Conservation (phyloP, 495 filamentous ascomycete species). For the Tuber umbilicatum region DNA sequence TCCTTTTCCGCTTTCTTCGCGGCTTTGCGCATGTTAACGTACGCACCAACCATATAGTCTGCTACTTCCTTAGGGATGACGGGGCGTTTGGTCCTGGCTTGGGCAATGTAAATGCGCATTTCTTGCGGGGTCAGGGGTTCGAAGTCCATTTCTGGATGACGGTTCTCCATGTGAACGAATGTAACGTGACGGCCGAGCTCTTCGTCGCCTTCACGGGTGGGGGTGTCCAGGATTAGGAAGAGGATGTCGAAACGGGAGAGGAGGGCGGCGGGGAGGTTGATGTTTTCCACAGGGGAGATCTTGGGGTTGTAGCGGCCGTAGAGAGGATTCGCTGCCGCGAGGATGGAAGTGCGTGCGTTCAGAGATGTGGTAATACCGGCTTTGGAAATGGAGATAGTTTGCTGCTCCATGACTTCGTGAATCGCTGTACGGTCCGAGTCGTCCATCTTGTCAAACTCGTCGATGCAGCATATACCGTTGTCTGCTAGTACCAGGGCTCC, state of each 20-base stretch:
- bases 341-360: slow-evolving; percentile 91
- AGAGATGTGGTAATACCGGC: slow-evolving; percentile 93
- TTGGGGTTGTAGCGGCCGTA: slow-evolving; percentile 98
- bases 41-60: slow-evolving; percentile 94
- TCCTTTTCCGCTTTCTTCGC: slow-evolving; percentile 81
- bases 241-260: slow-evolving; percentile 95
- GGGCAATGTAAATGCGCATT: slow-evolving; percentile 90
- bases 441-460: slow-evolving; percentile 99
- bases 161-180: slow-evolving; percentile 94
- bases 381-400: slow-evolving; percentile 98
- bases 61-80: slow-evolving; percentile 73
- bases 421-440: slow-evolving; percentile 93
- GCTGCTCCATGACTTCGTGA: slow-evolving; percentile 99
- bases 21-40: slow-evolving; percentile 81
- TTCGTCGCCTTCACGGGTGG: slow-evolving; percentile 77
- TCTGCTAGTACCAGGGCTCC: slow-evolving; percentile 93
- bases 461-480: slow-evolving; percentile 98
- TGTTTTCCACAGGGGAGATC: slow-evolving; percentile 94
- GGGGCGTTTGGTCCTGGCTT: slow-evolving; percentile 81
- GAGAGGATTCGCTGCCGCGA: slow-evolving; percentile 95
- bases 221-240: slow-evolving; percentile 92
- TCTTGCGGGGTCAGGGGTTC: slow-evolving; percentile 70
- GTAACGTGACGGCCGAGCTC: slow-evolving; percentile 94
- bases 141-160: slow-evolving; percentile 66
- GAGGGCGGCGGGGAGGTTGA: slow-evolving; percentile 91